Conservation (phyloP, 768 basidiomycete genomes). For the Scleroderma bovista region DNA sequence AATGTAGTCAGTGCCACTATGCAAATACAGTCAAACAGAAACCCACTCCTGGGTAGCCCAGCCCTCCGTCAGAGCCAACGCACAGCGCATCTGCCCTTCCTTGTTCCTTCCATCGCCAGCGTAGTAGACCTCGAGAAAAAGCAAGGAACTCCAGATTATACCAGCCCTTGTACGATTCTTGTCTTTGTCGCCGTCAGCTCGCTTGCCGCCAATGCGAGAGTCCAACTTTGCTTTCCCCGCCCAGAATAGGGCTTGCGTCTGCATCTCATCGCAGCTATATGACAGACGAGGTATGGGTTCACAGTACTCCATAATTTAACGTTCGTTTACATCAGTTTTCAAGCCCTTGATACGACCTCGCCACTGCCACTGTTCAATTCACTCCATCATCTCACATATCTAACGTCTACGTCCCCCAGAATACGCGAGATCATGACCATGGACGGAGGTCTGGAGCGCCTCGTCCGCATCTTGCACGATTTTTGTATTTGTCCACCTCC, state of each 20-base stretch:
- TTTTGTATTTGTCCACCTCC: slow-evolving; percentile 81
- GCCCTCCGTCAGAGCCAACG: slow-evolving; percentile 11
- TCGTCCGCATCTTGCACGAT: slow-evolving; percentile 87
- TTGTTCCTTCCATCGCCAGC: slow-evolving; percentile 1
- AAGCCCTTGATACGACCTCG: slow-evolving; percentile 50
- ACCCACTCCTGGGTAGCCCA: slow-evolving; percentile 27
- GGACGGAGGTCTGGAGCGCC: slow-evolving; percentile 95
- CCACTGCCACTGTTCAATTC: slow-evolving; percentile 83
- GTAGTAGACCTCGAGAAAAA: neutral
- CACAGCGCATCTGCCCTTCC: slow-evolving; percentile 8
- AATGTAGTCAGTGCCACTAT: slow-evolving; percentile 21
- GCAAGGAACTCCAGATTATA: neutral
- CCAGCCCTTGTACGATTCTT: neutral
- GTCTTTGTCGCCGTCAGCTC: slow-evolving; percentile 13
- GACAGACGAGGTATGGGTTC: slow-evolving; percentile 77
- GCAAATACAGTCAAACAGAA: slow-evolving; percentile 28
- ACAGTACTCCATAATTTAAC: slow-evolving; percentile 1
- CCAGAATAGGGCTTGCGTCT: slow-evolving; percentile 92
- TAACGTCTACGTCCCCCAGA: slow-evolving; percentile 94
- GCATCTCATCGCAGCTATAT: slow-evolving; percentile 91
- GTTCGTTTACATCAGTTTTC: slow-evolving; percentile 2
- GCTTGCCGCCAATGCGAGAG: slow-evolving; percentile 65
- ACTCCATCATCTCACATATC: slow-evolving; percentile 90
- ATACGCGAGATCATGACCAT: slow-evolving; percentile 98
- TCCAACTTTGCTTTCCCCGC: slow-evolving; percentile 92